Evolutionary conservation across 768 basidiomycete genomes (phyloP).

Genomic region (Lactarius quietus): DNA sequence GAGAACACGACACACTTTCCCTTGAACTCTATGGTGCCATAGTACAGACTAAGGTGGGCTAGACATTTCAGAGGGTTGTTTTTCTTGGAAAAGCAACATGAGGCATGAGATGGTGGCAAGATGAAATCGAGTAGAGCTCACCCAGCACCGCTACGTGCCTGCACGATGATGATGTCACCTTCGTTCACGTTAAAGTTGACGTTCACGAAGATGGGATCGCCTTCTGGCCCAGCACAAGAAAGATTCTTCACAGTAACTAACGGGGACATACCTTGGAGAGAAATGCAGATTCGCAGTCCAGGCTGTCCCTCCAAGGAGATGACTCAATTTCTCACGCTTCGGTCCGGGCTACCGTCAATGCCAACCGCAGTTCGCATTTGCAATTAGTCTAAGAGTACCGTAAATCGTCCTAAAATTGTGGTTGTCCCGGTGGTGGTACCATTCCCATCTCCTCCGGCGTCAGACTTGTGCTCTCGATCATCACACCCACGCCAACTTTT

Average conservation of each 20-base stretch:
- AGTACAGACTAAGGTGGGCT: constrained; percentile 71
- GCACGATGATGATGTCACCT: constrained; percentile 75
- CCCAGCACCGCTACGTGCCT: constrained; percentile 79
- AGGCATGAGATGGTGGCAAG: neutral
- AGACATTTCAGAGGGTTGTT: constrained; percentile 83
- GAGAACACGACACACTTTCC: constrained; percentile 51
- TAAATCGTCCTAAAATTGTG: constrained; percentile 22
- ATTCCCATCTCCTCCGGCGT: constrained; percentile 78
- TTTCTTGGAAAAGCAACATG: constrained; percentile 37
- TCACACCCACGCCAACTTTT: constrained; percentile 95
- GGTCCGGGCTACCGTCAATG: constrained; percentile 8
- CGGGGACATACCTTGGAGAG: constrained; percentile 12
- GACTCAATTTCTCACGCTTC: constrained; percentile 13
- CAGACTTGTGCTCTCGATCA: constrained; percentile 85
- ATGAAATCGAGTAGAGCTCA: constrained; percentile 28
- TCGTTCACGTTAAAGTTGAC: constrained; percentile 60
- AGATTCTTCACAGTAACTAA: constrained; percentile 55
- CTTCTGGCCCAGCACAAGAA: constrained; percentile 45
- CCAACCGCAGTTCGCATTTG: constrained; percentile 9
- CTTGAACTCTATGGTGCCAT: constrained; percentile 58
- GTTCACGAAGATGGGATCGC: constrained; percentile 53
- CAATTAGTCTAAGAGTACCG: constrained; percentile 27
- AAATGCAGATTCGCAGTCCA: neutral
- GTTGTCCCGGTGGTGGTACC: constrained; percentile 31
- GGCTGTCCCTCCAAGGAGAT: neutral